A percentile compares a stretch with the other conserved stretches of the same genome.
These are phyloP conservation scores for Pistacia integerrima DNA, from an alignment of 345 rosid species.

Conservation along the genomic window DNA sequence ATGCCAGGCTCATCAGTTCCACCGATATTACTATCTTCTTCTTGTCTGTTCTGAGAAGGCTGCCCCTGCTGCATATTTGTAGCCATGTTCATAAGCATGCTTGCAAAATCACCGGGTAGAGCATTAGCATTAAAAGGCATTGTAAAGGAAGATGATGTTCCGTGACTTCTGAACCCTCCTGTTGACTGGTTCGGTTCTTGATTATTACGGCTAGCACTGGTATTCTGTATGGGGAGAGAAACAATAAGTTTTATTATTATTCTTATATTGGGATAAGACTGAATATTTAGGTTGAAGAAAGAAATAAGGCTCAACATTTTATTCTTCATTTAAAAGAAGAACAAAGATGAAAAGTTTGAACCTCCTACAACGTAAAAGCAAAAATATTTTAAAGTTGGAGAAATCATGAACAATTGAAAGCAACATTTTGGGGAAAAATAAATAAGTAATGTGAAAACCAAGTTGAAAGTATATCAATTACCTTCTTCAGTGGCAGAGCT, in stretches of 20 bases:
- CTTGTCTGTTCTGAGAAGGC: constrained; percentile 35
- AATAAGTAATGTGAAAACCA: not conserved
- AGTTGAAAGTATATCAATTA: not conserved
- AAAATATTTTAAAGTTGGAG: too few relatives aligned
- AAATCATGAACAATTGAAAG: not conserved
- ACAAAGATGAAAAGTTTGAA: not conserved
- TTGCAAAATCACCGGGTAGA: constrained; percentile 35
- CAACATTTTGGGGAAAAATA: too few relatives aligned
- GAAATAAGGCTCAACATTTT: not conserved
- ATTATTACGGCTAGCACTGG: constrained; percentile 29
- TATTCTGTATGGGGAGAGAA: constrained; percentile 21
- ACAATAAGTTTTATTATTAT: not conserved
- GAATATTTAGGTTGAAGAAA: not conserved
- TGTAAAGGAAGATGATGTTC: constrained; percentile 29
- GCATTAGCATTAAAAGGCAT: constrained; percentile 36
- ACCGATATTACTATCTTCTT: constrained; percentile 24
- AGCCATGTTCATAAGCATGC: constrained; percentile 44
- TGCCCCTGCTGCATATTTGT: constrained; percentile 34
- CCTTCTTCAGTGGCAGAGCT: too few relatives aligned
- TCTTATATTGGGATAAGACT: too few relatives aligned
- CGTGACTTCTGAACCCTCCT: constrained; percentile 29
- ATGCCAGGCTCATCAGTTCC: constrained; percentile 40
- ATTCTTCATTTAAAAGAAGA: not conserved
- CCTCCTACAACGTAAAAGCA: not conserved
- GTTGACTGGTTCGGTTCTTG: constrained; percentile 38